Base-by-base conservation (phyloP, 2,329 filamentous ascomycete genomes). In the Myotisia sp. region DNA sequence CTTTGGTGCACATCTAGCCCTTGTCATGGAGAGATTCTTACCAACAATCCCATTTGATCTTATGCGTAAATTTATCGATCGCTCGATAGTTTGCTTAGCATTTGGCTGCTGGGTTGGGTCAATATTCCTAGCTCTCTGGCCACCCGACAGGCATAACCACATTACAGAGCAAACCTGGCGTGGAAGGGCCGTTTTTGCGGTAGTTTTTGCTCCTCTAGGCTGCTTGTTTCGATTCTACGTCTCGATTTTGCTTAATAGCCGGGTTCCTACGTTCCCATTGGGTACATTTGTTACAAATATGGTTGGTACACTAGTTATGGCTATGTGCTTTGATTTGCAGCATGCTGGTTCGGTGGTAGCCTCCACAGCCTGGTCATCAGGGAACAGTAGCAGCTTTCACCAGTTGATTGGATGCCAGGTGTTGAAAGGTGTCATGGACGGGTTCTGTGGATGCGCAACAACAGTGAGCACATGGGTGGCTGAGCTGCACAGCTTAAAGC, bases 261-360 rank as follows among this genome's bases (percentile, higher is more conserved):
- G 71, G 13, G 45, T 74, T 0, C 55, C 73, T 0, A 60, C 67
- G 0, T 94, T 94, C 44, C 87, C 87, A 0, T 55, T 94, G 0
- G 87, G 87, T 2, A 95, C 87, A 0, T 93, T 94, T 47, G 59
- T 63, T 0, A 83, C 79, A 18, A 95, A 95, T 48, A 64, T 92
- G 3, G 53, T 78, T 9, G 87, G 86, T 3, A 85, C 82, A 0
- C 68, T 68, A 0, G 56, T 93, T 10, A 55, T 92, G 32, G 85
- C 73, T 9, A 76, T 84, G 67, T 70, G 74, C 19, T 92, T 72
- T 62, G 80, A 92, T 49, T 59, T 93, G 33, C 80, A 84, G 43
- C 84, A 83, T 48, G 63, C 71, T 1, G 38, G 44, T n/a, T 53
- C 62, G 1, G 46, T 54, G 5, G 68, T 66, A 0, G 68, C 65